Evolutionary conservation across 139 green algal species (phyloP), one percentile per base, ranked within the genome.

Genomic region (Eudorina sp.): DNA sequence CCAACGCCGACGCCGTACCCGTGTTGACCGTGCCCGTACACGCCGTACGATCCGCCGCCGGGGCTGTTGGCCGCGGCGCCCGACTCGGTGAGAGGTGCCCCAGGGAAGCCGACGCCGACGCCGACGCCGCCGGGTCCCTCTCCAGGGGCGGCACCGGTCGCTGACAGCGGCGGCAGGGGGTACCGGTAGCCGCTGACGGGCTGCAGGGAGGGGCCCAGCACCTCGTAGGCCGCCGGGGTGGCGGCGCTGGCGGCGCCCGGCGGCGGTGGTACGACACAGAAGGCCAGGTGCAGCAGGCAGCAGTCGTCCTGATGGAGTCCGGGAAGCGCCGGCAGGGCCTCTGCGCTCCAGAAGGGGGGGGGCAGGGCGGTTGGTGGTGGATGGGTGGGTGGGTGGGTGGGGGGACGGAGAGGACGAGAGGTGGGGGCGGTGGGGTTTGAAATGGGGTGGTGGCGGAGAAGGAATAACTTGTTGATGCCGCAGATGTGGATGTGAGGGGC

Each of bases 131-230:
- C 18, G 68, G 48, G 31, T n/a, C 16, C 62, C 62, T 72, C 62
- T 2, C 62, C 62, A 3, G 11, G 21, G 62, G 31, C 27, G 62
- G 62, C 21, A 3, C 13, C 62, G n/a, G 62, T 25, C 29, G 48
- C 18, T 18, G 36, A 2, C 25, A 89, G 83, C 68, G 70, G 53
- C 53, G 70, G 83, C 69, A 79, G 69, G 8, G 83, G 83, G 83
- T 81, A 88, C 7, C 41, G 36, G 36, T 53, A 31, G 40, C 45
- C 83, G 36, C 83, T 80, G 40, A 88, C 66, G 2, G 83, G 83
- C 66, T 79, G 58, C 11, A 88, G 83, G 21, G 83, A 46, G 16
- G 83, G 83, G 8, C 83, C 83, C 34, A 88, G 68, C 8, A 88
- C 48, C 36, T 88, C 83, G 45, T 73, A 58, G 31, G 68, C 58